phyloP scores from a whole-genome alignment of 495 filamentous ascomycete species.

The Penicillium bovifimosum region DNA sequence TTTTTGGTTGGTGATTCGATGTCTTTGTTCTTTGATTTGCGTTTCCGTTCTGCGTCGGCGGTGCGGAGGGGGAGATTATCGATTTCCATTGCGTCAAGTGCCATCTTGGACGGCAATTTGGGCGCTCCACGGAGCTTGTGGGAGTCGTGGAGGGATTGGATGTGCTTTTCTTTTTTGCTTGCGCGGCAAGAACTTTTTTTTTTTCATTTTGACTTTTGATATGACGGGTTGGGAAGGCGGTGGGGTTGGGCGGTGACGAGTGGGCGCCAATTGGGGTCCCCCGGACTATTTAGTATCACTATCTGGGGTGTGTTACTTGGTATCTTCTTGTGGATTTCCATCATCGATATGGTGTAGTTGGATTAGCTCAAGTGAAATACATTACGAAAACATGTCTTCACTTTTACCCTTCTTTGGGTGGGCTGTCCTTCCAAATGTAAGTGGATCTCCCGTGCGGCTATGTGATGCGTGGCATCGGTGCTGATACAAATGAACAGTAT shows the following conservation, averaged over 20 bases:
- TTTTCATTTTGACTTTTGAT: slow-evolving; percentile 25
- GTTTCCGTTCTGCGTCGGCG: slow-evolving; percentile 37
- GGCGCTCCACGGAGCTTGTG: slow-evolving; percentile 18
- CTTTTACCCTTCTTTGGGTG: slow-evolving; percentile 76
- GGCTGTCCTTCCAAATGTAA: slow-evolving; percentile 72
- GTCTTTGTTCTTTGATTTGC: slow-evolving; percentile 48
- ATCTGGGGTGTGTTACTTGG: too few species aligned
- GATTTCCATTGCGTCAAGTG: slow-evolving; percentile 42
- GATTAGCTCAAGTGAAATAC: neutral
- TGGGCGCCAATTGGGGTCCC: slow-evolving; percentile 2
- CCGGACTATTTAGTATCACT: too few species aligned
- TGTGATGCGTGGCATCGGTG: neutral
- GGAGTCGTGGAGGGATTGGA: slow-evolving; percentile 10
- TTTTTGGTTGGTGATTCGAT: slow-evolving; percentile 44
- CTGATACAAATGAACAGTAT: slow-evolving; percentile 45
- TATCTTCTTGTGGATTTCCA: neutral
- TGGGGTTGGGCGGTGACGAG: slow-evolving; percentile 27
- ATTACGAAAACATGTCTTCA: slow-evolving; percentile 29
- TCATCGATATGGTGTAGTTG: neutral
- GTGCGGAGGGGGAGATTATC: slow-evolving; percentile 22
- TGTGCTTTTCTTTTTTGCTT: slow-evolving; percentile 13
- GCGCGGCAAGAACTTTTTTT: slow-evolving; percentile 35
- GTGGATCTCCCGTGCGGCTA: slow-evolving; percentile 19
- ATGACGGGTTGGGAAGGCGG: slow-evolving; percentile 29
- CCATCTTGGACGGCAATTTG: slow-evolving; percentile 32